These are phyloP conservation scores for Biscogniauxia sp. DNA, from an alignment of 2,329 filamentous ascomycete genomes.

Conservation along the genomic window DNA sequence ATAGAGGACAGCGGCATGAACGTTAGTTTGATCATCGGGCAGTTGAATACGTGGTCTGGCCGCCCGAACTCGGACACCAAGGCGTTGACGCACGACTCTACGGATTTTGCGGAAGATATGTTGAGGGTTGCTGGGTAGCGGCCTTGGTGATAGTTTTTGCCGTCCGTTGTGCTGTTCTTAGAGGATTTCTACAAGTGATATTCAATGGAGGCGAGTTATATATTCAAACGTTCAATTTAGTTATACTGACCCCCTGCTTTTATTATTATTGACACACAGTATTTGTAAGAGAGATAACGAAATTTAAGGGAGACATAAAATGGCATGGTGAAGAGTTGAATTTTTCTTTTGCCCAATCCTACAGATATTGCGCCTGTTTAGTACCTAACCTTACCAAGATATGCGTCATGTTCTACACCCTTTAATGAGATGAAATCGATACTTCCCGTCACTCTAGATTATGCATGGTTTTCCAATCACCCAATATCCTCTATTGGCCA, in stretches of 20 bases:
- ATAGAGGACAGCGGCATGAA: slow-evolving; percentile 37
- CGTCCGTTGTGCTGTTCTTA: background rate
- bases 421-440: background rate
- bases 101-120: slow-evolving; percentile 13
- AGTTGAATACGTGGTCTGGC: slow-evolving; percentile 40
- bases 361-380: no score
- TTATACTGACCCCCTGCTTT: no score
- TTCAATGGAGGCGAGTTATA: no score
- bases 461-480: background rate
- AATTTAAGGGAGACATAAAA: no score
- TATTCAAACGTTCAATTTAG: no score
- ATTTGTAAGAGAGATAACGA: no score
- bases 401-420: background rate
- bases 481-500: background rate
- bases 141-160: background rate
- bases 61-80: slow-evolving; percentile 22
- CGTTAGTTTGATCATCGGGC: slow-evolving; percentile 48
- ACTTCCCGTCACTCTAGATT: background rate
- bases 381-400: no score
- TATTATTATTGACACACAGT: no score
- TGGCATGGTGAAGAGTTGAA: no score
- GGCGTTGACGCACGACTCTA: slow-evolving; percentile 13
- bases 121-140: slow-evolving; percentile 11
- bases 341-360: no score
- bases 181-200: no score